Evolutionary conservation across 1,139 yeast genomes (phyloP), one percentile per base, ranked within the genome.

Genomic region (Candida sanyaensis): DNA sequence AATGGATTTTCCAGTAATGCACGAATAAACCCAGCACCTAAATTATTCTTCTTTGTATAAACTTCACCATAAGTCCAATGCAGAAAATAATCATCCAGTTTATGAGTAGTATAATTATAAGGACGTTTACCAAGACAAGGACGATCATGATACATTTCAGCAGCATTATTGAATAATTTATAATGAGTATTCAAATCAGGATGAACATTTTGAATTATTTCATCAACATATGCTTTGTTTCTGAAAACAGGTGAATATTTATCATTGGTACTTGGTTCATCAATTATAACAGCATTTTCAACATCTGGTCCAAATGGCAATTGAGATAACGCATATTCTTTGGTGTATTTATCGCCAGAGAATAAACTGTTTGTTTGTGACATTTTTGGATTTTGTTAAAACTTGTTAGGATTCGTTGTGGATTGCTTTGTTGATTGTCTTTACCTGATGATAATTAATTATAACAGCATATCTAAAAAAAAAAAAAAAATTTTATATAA

Each of bases 1-100:
- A 44, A 70, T n/a, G 63, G 64, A 43, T 61, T 66, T 45, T 55
- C 50, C 31, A 58, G 51, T 48, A 70, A 58, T 32, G 60, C 49
- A 30, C 58, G 53, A 41, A 68, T 50, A 26, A 70, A 51, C 1
- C 75, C 75, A 3, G 73, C 58, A 0, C 73, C 75, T 46, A 66
- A 55, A 33, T 60, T 49, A 26, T 50, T 53, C 49, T 61, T 57
- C 29, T 60, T 53, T 21, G 54, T 49, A 13, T 45, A 37, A 4
- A 54, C 55, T 42, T 59, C 54, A 4, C 32, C 41, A 41, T 56
- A 58, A 6, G 68, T 60, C 29, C 53, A 53, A 9, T 56, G 44
- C 17, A 57, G 51, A 50, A 50, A 65, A n/a, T 38, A 29, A n/a
- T 50, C 43, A 6, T 50, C 59, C 44, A 60, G 57, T 9, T 44